Evolutionary conservation across 805 yeast genomes (phyloP).

Genomic region (Saccharomyces paradoxus): DNA sequence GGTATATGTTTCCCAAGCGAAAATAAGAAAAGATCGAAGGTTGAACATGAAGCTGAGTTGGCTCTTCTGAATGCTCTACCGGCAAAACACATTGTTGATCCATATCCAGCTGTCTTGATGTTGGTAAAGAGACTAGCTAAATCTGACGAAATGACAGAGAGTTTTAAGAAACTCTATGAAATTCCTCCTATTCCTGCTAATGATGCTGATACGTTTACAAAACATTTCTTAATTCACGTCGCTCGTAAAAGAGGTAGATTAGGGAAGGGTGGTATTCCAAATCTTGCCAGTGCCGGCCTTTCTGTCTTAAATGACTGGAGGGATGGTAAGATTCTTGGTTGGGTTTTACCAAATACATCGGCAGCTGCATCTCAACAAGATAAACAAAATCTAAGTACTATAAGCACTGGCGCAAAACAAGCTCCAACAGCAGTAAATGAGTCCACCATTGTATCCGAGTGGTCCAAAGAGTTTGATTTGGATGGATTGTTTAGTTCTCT

Average conservation of each 20-base stretch:
- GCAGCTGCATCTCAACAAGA: slow-evolving; percentile 18
- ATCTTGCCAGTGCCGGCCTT: slow-evolving; percentile 74
- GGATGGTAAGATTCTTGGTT: slow-evolving; percentile 88
- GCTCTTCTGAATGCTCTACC: slow-evolving; percentile 85
- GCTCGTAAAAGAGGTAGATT: slow-evolving; percentile 90
- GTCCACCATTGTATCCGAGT: slow-evolving; percentile 73
- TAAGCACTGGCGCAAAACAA: slow-evolving; percentile 30
- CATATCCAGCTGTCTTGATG: slow-evolving; percentile 69
- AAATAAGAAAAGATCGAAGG: slow-evolving; percentile 42
- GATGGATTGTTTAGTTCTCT: slow-evolving; percentile 60
- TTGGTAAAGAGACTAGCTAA: slow-evolving; percentile 70
- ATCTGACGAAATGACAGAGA: slow-evolving; percentile 67
- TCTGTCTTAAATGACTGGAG: slow-evolving; percentile 90
- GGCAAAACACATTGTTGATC: slow-evolving; percentile 76
- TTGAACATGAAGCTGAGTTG: slow-evolving; percentile 78
- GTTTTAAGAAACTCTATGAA: slow-evolving; percentile 63
- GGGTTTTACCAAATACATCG: slow-evolving; percentile 68
- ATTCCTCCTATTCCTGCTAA: slow-evolving; percentile 71
- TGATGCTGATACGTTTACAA: slow-evolving; percentile 69
- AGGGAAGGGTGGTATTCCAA: slow-evolving; percentile 89
- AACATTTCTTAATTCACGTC: slow-evolving; percentile 81
- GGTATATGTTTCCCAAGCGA: slow-evolving; percentile 91
- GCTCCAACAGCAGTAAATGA: slow-evolving; percentile 43
- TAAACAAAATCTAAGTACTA: slow-evolving; percentile 28
- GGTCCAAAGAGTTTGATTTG: slow-evolving; percentile 92